These are phyloP conservation scores for Aechmea fasciata DNA, from an alignment of 176 grass and related monocot species.

Conservation along the genomic window DNA sequence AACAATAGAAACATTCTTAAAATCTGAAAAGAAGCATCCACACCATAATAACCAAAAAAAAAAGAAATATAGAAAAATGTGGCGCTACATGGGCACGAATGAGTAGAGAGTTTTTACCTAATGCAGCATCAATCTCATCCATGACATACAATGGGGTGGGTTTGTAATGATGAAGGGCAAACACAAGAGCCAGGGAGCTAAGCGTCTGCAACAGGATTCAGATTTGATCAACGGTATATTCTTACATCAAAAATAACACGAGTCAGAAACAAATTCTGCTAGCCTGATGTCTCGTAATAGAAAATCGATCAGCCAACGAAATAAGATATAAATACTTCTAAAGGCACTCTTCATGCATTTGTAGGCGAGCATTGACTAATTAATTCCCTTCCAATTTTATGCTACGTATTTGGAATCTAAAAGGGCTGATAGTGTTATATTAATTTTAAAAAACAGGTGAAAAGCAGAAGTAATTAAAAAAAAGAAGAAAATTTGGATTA, in stretches of 20 bases:
- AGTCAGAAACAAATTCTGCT: too few relatives aligned
- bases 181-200: slow-evolving; percentile 89
- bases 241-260: background rate
- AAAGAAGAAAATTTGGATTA: background rate
- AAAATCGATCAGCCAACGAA: too few relatives aligned
- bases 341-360: too few relatives aligned
- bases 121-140: slow-evolving; percentile 97
- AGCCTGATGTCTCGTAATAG: too few relatives aligned
- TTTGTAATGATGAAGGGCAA: slow-evolving; percentile 99
- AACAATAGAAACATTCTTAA: slow-evolving; percentile 97
- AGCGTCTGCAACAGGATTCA: slow-evolving; percentile 46
- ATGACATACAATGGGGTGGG: slow-evolving; percentile 95
- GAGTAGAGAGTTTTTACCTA: slow-evolving; percentile 46
- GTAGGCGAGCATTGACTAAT: too few relatives aligned
- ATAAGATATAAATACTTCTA: too few relatives aligned
- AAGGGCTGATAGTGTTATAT: background rate
- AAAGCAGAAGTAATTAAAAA: background rate
- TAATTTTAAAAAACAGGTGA: background rate
- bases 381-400: too few relatives aligned
- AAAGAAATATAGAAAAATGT: background rate
- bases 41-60: slow-evolving; percentile 15
- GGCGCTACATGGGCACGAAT: background rate
- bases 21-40: slow-evolving; percentile 43
- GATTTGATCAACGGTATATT: background rate
- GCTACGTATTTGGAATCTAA: background rate